Base-by-base conservation (phyloP, 805 yeast genomes). In the Kazachstania kunashirensis region DNA sequence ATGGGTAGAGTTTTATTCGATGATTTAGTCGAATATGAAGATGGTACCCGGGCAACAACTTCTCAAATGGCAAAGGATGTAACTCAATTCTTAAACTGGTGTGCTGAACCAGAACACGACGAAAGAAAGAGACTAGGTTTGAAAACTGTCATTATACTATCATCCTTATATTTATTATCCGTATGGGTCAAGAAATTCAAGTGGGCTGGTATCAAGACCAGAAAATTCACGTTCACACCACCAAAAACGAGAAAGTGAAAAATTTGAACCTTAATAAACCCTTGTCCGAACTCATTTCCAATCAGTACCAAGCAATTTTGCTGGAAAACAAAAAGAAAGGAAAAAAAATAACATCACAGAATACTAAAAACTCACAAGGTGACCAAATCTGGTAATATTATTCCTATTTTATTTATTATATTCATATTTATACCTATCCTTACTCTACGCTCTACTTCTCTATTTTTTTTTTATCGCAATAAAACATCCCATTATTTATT, bases 41-140 rank as follows among this genome's bases (percentile, higher is more conserved):
- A 92, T 63, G 98, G 98, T 60, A 92, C 98, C 42, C 95, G 94
- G 42, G 97, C 98, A 37, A 79, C 97, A 37, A 82, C 97, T 46
- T 80, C 97, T 40, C 98, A 92, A 73, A 88, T 89, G 97, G 98
- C 98, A 51, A 92, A 92, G 75, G 98, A 92, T 66, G 98, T 92
- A 40, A 69, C 85, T 45, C 78, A 85, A 37, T 92, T 92, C 81
- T 78, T 92, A 65, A 83, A 88, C 75, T 92, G 98, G 98, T 85
- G 96, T 48, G 70, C 96, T 41, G 96, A 86, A 70, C 98, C 98
- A 45, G 98, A 92, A 71, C 96, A 83, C 56, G 98, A 92, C 57
- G 96, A 86, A 62, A 83, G 98, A 72, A 92, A 92, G 79, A 84
- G 81, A 70, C 72, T 81, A 65, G 98, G 98, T 70, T 70, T 84